phyloP scores from a whole-genome alignment of 257 asterid species.

The Nicotiana attenuata region DNA sequence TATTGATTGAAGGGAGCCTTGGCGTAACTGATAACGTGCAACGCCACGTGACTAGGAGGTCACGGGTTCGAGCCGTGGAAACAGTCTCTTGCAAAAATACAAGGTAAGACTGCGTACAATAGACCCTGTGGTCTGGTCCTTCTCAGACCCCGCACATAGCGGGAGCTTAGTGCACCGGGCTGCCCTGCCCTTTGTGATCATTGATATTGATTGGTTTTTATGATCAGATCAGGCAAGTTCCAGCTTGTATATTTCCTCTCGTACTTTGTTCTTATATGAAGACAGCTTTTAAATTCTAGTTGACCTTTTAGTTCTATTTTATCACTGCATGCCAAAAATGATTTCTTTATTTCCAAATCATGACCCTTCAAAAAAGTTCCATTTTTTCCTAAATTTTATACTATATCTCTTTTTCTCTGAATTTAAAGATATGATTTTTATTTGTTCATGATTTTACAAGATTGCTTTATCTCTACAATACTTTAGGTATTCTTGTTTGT shows the following conservation, averaged over 20 bases:
- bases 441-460: not conserved
- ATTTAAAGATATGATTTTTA: not conserved
- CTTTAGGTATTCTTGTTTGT: slow-evolving; percentile 9
- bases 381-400: not conserved
- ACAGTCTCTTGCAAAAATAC: no score
- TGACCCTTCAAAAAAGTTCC: not conserved
- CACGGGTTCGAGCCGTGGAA: no score
- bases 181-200: no score
- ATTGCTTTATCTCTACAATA: slow-evolving; percentile 10
- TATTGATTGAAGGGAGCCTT: no score
- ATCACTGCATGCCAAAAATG: not conserved
- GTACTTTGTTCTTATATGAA: not conserved
- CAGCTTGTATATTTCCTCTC: not conserved
- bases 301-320: not conserved
- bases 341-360: slow-evolving; percentile 2
- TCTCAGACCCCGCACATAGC: no score
- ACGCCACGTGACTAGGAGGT: no score
- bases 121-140: no score
- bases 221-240: not conserved
- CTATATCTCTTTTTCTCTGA: not conserved
- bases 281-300: not conserved
- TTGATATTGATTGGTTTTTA: not conserved
- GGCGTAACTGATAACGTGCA: no score
- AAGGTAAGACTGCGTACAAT: no score
- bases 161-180: no score